Conservation (phyloP, 2,329 filamentous ascomycete species). For the Pyrenophora seminiperda region DNA sequence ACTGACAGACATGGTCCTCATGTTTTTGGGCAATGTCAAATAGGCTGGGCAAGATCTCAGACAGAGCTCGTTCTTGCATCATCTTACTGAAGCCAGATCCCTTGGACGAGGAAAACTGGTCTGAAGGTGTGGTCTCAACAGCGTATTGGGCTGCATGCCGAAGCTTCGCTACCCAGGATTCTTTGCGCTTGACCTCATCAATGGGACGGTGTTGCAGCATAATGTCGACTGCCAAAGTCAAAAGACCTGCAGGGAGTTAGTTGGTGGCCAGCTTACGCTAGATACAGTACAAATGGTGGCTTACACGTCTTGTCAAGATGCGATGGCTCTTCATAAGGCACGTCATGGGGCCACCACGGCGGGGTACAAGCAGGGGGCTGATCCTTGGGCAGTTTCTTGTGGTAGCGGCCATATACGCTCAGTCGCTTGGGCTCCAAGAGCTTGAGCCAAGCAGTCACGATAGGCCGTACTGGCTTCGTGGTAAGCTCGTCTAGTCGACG, state of each 20-base stretch:
- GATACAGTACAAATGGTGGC: background rate
- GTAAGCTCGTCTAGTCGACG: conserved; percentile 38
- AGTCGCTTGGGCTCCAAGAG: conserved; percentile 34
- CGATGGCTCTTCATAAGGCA: conserved; percentile 41
- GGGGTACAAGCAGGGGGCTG: conserved; percentile 21
- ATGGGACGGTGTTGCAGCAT: conserved; percentile 36
- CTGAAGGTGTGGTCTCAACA: conserved; percentile 26
- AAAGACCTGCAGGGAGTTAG: conserved; percentile 28
- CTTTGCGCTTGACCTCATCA: conserved; percentile 31
- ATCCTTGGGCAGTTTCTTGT: conserved; percentile 24
- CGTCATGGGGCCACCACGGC: conserved; percentile 39
- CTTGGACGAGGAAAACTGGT: conserved; percentile 37
- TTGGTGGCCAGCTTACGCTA: background rate
- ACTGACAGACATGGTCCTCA: conserved; percentile 38
- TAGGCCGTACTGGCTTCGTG: conserved; percentile 39
- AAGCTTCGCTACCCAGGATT: conserved; percentile 34
- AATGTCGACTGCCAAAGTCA: conserved; percentile 36
- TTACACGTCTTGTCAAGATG: conserved; percentile 39
- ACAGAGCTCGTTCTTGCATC: conserved; percentile 36
- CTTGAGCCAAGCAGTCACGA: conserved; percentile 43
- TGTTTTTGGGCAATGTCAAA: conserved; percentile 36
- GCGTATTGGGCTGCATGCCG: conserved; percentile 26
- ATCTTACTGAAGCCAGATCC: conserved; percentile 25
- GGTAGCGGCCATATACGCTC: conserved; percentile 33
- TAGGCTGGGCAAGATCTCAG: conserved; percentile 34